A percentile compares a stretch with the other conserved stretches of the same genome.
phyloP scores from a whole-genome alignment of 768 basidiomycete genomes.

The Hygrophoropsis aurantiaca region DNA sequence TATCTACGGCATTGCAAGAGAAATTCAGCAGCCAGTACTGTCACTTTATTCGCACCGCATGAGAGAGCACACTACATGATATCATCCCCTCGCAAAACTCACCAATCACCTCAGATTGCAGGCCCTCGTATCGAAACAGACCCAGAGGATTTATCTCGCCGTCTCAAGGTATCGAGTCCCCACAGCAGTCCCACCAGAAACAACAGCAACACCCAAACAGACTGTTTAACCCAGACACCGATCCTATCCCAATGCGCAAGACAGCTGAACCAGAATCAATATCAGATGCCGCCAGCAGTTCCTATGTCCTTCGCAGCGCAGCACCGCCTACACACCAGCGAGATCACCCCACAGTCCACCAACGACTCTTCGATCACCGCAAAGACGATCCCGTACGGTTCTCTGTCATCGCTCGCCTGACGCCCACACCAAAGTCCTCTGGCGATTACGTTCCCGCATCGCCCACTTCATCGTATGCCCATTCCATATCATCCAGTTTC shows the following conservation, averaged over 20 bases:
- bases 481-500: conserved; percentile 64
- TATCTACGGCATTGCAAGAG: too few species aligned
- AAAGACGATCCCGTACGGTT: too few species aligned
- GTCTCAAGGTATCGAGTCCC: conserved; percentile 63
- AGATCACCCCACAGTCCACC: conserved; percentile 24
- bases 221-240: conserved; percentile 72
- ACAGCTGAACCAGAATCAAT: conserved; percentile 65
- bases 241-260: conserved; percentile 60
- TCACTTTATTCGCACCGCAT: too few species aligned
- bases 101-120: conserved; percentile 31
- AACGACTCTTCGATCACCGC: too few species aligned
- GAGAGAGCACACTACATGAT: too few species aligned
- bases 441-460: conserved; percentile 75
- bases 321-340: conserved; percentile 37
- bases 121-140: conserved; percentile 53
- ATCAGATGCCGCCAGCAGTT: conserved; percentile 57
- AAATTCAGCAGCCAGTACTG: too few species aligned
- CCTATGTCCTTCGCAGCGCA: conserved; percentile 37
- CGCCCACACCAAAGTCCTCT: too few species aligned
- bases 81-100: conserved; percentile 34
- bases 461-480: conserved; percentile 72
- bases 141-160: conserved; percentile 70
- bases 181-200: conserved; percentile 37
- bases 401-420: too few species aligned
- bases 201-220: conserved; percentile 39